Evolutionary conservation across 2,329 filamentous ascomycete species (phyloP).

Genomic region (Colletotrichum gloeosporioides): DNA sequence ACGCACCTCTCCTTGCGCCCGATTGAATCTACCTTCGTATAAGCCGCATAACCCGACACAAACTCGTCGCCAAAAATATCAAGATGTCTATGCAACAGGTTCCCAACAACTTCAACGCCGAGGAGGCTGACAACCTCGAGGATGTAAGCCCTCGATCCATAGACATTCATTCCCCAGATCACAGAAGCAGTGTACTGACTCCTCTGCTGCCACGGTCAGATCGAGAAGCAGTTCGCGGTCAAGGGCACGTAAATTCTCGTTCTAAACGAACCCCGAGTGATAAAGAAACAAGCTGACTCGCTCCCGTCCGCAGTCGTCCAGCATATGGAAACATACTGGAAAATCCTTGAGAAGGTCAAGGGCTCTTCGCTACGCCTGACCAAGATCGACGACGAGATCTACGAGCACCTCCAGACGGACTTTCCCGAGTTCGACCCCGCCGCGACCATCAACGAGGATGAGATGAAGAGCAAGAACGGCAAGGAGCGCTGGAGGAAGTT

Average conservation of each 20-base stretch:
- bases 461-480: constrained; percentile 96
- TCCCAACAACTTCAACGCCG: constrained; percentile 64
- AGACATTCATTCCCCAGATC: not conserved
- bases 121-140: constrained; percentile 60
- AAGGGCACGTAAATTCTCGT: constrained; percentile 66
- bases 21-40: not conserved
- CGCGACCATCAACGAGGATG: constrained; percentile 82
- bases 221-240: constrained; percentile 99
- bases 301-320: constrained; percentile 68
- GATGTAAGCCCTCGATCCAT: constrained; percentile 47
- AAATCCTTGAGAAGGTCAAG: constrained; percentile 87
- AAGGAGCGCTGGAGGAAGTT: constrained; percentile 97
- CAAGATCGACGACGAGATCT: constrained; percentile 94
- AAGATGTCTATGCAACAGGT: constrained; percentile 25
- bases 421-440: constrained; percentile 94
- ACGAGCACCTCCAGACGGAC: constrained; percentile 82
- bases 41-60: not conserved
- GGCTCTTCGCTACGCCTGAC: constrained; percentile 91
- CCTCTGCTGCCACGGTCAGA: constrained; percentile 55
- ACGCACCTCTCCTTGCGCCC: not conserved
- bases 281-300: not conserved
- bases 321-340: constrained; percentile 97
- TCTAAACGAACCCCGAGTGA: not conserved
- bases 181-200: not conserved
- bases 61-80: not conserved